Evolutionary conservation across 768 basidiomycete genomes (phyloP), one percentile per base, ranked within the genome.

Genomic region (Kwoniella sp.): DNA sequence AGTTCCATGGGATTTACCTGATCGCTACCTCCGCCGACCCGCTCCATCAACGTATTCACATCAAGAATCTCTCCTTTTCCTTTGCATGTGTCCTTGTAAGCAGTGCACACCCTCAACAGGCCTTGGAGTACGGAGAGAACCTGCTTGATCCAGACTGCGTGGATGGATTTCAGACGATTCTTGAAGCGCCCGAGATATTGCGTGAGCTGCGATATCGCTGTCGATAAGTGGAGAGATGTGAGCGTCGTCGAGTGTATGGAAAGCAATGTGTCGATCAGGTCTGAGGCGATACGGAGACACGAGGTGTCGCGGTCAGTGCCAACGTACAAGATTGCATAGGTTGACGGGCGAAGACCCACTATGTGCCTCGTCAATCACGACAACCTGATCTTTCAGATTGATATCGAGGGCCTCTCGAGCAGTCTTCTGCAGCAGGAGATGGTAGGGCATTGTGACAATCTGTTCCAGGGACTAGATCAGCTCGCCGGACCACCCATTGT

Each of bases 281-380:
- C 92, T 94, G 63, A n/a, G 15, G 15, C 38, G 22, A 22, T n/a
- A n/a, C n/a, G n/a, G n/a, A n/a, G n/a, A n/a, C n/a, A n/a, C n/a
- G n/a, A n/a, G n/a, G 20, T 48, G 7, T 4, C 20, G 4, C 17
- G 50, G 23, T 51, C 26, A 51, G 50, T n/a, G n/a, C n/a, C n/a
- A n/a, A n/a, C n/a, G n/a, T n/a, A n/a, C n/a, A n/a, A n/a, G n/a
- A n/a, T n/a, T n/a, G n/a, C n/a, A n/a, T n/a, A n/a, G n/a, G n/a
- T 31, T 37, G 13, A n/a, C 28, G 13, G 12, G 54, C 4, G 41
- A 17, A 11, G 15, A 83, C 91, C 63, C 72, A 93, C 92, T 97
- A 80, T 99, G 95, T 0, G 95, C 95, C 82, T 99, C 95, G 74
- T 99, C 95, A 59, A 99, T 87, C 25, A 98, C 85, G 30, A 99